phyloP scores from a whole-genome alignment of 768 basidiomycete genomes.

The Amanita jacksonii region DNA sequence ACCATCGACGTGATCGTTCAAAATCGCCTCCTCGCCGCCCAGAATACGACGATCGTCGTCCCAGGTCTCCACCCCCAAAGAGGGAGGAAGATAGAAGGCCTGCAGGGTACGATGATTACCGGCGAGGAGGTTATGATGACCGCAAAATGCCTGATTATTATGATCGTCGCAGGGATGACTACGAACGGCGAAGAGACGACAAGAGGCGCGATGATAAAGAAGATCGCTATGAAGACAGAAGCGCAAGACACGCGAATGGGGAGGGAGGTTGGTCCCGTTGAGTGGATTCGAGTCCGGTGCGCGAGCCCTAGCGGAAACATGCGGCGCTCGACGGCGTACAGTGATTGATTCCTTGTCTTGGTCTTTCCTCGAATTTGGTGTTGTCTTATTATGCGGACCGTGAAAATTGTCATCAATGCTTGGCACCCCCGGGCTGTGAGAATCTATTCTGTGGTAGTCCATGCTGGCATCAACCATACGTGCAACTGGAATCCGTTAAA shows the following conservation, averaged over 20 bases:
- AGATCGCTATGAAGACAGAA: slow-evolving; percentile 70
- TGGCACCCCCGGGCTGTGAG: slow-evolving; percentile 15
- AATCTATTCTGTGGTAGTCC: slow-evolving; percentile 1
- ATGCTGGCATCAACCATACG: slow-evolving; percentile 2
- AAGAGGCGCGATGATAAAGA: slow-evolving; percentile 80
- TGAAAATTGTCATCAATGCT: slow-evolving; percentile 41
- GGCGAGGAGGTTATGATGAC: slow-evolving; percentile 78
- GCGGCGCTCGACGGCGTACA: slow-evolving; percentile 20
- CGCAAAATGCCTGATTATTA: slow-evolving; percentile 78
- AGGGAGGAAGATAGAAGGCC: slow-evolving; percentile 82
- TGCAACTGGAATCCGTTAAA: slow-evolving; percentile 1
- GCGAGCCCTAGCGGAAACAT: slow-evolving; percentile 26
- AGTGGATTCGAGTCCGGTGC: slow-evolving; percentile 29
- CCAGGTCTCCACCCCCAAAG: slow-evolving; percentile 73
- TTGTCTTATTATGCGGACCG: slow-evolving; percentile 45
- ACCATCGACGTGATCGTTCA: slow-evolving; percentile 71
- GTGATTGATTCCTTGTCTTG: slow-evolving; percentile 37
- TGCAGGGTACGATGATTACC: slow-evolving; percentile 89
- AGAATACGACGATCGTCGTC: slow-evolving; percentile 65
- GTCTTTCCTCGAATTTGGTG: slow-evolving; percentile 39
- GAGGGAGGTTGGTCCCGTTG: slow-evolving; percentile 72
- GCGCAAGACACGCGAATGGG: slow-evolving; percentile 64
- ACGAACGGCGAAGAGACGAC: slow-evolving; percentile 61
- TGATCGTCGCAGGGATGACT: slow-evolving; percentile 81
- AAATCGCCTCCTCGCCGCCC: slow-evolving; percentile 70